phyloP scores from a whole-genome alignment of 257 asterid species.

The Vinca minor region DNA sequence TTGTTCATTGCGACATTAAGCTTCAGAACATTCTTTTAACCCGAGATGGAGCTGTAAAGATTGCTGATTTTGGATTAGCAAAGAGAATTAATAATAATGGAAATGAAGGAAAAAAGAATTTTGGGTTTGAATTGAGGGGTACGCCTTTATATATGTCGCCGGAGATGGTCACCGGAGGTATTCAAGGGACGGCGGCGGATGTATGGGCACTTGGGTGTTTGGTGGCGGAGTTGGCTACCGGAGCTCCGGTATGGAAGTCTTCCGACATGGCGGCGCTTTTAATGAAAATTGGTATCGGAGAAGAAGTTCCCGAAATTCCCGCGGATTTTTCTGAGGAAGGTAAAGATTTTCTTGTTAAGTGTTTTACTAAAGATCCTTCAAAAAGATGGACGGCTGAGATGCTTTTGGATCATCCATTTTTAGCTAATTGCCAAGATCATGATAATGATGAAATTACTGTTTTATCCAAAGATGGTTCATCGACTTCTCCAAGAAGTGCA shows the following conservation, averaged over 20 bases:
- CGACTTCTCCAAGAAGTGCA: conserved; percentile 60
- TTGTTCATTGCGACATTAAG: conserved; percentile 83
- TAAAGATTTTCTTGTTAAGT: conserved; percentile 47
- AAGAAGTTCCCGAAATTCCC: conserved; percentile 55
- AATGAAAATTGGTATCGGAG: conserved; percentile 59
- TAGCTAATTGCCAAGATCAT: conserved; percentile 22
- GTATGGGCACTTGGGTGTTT: conserved; percentile 81
- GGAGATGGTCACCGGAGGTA: conserved; percentile 62
- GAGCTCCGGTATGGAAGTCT: conserved; percentile 49
- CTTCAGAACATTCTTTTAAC: conserved; percentile 60
- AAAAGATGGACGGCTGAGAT: conserved; percentile 92
- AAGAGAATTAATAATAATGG: too few species aligned
- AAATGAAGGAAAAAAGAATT: conserved; percentile 9
- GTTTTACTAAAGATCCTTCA: conserved; percentile 52
- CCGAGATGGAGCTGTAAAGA: conserved; percentile 35
- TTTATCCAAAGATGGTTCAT: conserved; percentile 11
- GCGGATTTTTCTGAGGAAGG: conserved; percentile 46
- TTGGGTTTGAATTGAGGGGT: conserved; percentile 49
- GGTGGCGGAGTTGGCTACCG: conserved; percentile 63
- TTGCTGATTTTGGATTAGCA: conserved; percentile 88
- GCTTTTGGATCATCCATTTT: conserved; percentile 71
- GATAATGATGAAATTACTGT: conserved; percentile 8
- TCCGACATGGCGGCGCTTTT: conserved; percentile 45
- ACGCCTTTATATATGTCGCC: conserved; percentile 95
- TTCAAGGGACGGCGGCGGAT: conserved; percentile 61